A percentile compares a stretch with the other conserved stretches of the same genome.
Conservation (phyloP, 805 yeast species). For the Yarrowia porcina region DNA sequence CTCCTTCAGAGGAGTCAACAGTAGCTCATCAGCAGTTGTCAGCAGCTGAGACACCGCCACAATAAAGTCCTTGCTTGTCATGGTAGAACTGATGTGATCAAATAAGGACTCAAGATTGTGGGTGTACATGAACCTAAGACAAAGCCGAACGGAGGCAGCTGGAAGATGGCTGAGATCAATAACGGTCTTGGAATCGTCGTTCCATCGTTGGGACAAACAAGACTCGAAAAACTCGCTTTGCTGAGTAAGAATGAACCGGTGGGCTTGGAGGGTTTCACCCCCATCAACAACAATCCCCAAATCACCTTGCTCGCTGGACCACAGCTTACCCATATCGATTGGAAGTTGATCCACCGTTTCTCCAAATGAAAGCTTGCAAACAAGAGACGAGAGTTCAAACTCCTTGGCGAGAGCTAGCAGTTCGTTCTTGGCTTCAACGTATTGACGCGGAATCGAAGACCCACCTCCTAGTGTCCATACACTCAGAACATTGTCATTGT, state of each 20-base stretch:
- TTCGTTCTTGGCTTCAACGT: slow-evolving; percentile 32
- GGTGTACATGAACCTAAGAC: slow-evolving; percentile 56
- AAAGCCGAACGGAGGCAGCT: slow-evolving; percentile 48
- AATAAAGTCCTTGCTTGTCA: slow-evolving; percentile 44
- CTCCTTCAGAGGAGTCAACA: slow-evolving; percentile 56
- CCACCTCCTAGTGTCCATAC: slow-evolving; percentile 32
- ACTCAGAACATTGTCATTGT: slow-evolving; percentile 34
- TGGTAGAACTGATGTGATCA: slow-evolving; percentile 34
- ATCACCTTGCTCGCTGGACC: background rate
- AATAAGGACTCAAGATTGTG: slow-evolving; percentile 34
- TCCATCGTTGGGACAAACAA: slow-evolving; percentile 57
- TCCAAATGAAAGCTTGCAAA: slow-evolving; percentile 23
- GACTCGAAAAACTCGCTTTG: slow-evolving; percentile 65
- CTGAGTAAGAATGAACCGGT: slow-evolving; percentile 48
- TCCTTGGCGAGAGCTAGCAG: slow-evolving; percentile 30
- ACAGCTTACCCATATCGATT: background rate
- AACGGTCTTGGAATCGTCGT: slow-evolving; percentile 12
- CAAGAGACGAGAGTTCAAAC: slow-evolving; percentile 29
- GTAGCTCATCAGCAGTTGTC: slow-evolving; percentile 59
- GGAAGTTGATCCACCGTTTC: slow-evolving; percentile 6
- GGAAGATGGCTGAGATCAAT: slow-evolving; percentile 47
- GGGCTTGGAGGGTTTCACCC: slow-evolving; percentile 31
- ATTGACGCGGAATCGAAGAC: slow-evolving; percentile 30
- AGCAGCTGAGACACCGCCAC: slow-evolving; percentile 56
- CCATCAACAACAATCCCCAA: background rate